Base-by-base conservation (phyloP, 1,284 basidiomycete genomes). In the Puccinia horiana region DNA sequence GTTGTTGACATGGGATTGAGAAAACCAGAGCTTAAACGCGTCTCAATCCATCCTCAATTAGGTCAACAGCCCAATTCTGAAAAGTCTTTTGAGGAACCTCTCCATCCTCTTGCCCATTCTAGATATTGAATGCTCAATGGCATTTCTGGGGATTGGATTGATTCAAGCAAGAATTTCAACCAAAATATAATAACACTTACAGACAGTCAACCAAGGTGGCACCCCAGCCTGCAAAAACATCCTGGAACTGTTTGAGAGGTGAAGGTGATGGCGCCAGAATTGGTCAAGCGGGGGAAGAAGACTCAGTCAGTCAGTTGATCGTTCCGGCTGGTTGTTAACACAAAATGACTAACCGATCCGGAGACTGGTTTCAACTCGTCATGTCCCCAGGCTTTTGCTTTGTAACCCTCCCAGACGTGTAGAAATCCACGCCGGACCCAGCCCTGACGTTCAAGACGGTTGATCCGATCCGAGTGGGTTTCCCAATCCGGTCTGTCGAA, bases 401-500 rank as follows among this genome's bases (percentile, higher is more conserved):
- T 80, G 44, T 80, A 80, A 42, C 77, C 77, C 69, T 80, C 77
- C 77, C 77, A 80, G 54, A 72, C 77, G 40, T 72, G 67, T 23
- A 58, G 67, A 44, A 80, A 80, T 56, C 49, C 77, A 72, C 67
- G 65, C n/a, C 67, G 54, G 26, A 80, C 77, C 65, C 65, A 80
- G 18, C 63, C 77, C 54, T 58, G 47, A 26, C 77, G 65, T n/a
- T 80, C 67, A n/a, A 56, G 23, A 18, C 77, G 44, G 18, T 42
- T 49, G 23, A 0, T 29, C 5, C 52, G 44, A 56, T 80, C 49
- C 35, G 32, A 40, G 14, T 42, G 23, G 23, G 49, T 40, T 61
- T 80, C 77, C 65, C 77, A 70, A 20, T 76, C 14, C 56, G 35
- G 52, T 32, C 29, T 58, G n/a, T 77, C 61, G 76, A 77, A 77